Base-by-base conservation (phyloP, 331 rosid genomes). In the Pyrus hybrid region DNA sequence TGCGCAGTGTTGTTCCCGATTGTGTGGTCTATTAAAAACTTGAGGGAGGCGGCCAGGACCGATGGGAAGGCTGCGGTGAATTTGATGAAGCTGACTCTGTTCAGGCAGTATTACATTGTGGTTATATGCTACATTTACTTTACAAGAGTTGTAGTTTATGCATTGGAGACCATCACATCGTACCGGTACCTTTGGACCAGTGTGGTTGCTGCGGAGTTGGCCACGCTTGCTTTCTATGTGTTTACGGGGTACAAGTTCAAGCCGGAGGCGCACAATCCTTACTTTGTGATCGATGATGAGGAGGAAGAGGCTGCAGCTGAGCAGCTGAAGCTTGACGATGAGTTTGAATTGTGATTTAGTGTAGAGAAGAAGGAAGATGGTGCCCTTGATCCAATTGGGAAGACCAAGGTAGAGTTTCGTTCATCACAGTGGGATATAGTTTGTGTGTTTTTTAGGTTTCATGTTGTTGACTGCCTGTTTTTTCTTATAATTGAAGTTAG, bases 251-350 rank as follows among this genome's bases (percentile, higher is more conserved):
- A 83, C 76, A 92, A 90, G 88, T 92, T 92, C 82, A 92, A 82
- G 91, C 97, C 97, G 0, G 97, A 92, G 86, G 92, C 88, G 8
- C 97, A 92, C 73, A 92, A 92, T 65, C 97, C 96, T 0, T 92
- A 92, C 74, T 90, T 92, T 67, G 93, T 90, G 67, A 84, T 92
- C 25, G 96, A 90, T 77, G 97, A 92, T 51, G 97, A 92, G 62
- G 97, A 92, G 80, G 97, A 92, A 76, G 96, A 92, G 79, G 97
- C 97, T 47, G 97, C 97, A 1, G 93, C 89, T 0, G 97, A 92
- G 83, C 88, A 89, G 11, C 76, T 92, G 83, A 92, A 92, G 91
- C 91, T 90, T 65, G 96, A 92, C 65, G 97, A 90, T 73, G 97
- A 92, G 77, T 90, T 92, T 26, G 97, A 92, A 70, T 87, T 92